A percentile compares a stretch with the other conserved stretches of the same genome.
Conservation (phyloP, 2,329 filamentous ascomycete genomes). For the Trichoderma breve region DNA sequence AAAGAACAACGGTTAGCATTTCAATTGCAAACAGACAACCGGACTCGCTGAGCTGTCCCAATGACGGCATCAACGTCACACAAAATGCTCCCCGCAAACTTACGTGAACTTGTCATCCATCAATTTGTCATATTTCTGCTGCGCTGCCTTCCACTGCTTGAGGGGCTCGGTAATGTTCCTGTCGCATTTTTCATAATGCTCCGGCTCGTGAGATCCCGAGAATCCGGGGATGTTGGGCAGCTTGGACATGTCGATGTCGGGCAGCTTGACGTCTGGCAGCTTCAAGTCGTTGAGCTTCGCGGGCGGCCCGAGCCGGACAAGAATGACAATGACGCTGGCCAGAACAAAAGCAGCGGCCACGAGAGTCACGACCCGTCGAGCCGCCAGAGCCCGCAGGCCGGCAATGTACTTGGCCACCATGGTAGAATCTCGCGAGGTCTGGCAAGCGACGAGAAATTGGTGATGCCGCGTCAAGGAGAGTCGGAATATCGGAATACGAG, state of each 20-base stretch:
- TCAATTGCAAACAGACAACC: not conserved
- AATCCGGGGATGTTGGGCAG: not conserved
- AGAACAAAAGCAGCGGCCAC: conserved; percentile 13
- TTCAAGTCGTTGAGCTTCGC: conserved; percentile 5
- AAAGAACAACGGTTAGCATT: not conserved
- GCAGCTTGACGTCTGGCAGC: conserved; percentile 10
- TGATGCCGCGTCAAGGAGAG: not conserved
- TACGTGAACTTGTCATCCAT: conserved; percentile 31
- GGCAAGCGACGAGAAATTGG: conserved; percentile 8
- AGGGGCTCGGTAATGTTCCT: conserved; percentile 13
- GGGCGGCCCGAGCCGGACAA: conserved; percentile 12
- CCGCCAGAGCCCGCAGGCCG: conserved; percentile 15
- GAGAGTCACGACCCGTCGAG: conserved; percentile 13
- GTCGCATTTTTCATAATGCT: conserved; percentile 4
- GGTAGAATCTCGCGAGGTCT: not conserved
- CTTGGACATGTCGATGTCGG: conserved; percentile 19
- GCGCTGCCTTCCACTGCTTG: conserved; percentile 16
- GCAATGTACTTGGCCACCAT: conserved; percentile 20
- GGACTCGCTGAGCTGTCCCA: not conserved
- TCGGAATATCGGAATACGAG: not conserved
- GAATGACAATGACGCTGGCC: conserved; percentile 16
- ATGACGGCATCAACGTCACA: not conserved
- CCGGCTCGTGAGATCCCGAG: not conserved
- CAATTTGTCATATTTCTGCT: conserved; percentile 41
- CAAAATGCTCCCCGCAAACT: conserved; percentile 2